These are phyloP conservation scores for Trichophyton rubrum DNA, from an alignment of 2,329 filamentous ascomycete genomes.

Conservation along the genomic window DNA sequence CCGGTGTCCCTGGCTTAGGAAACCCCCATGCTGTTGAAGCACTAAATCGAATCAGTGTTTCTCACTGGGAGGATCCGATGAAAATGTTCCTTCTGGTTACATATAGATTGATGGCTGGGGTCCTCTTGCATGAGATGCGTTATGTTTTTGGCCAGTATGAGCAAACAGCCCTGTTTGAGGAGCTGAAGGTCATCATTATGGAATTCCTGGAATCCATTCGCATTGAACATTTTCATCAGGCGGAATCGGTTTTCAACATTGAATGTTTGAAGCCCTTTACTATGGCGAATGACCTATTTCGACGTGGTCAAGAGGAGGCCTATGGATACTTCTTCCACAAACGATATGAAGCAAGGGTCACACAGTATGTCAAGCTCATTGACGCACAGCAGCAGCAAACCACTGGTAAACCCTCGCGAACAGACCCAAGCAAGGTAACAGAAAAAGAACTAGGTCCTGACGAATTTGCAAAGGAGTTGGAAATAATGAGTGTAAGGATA, in stretches of 20 bases:
- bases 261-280: slow-evolving; percentile 48
- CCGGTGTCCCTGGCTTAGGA: slow-evolving; percentile 48
- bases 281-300: slow-evolving; percentile 25
- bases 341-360: slow-evolving; percentile 15
- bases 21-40: slow-evolving; percentile 49
- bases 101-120: slow-evolving; percentile 20
- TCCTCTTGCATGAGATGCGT: slow-evolving; percentile 37
- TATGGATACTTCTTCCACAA: slow-evolving; percentile 9
- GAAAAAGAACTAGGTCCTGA: slow-evolving; percentile 23
- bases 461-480: slow-evolving; percentile 25
- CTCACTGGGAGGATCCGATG: slow-evolving; percentile 46
- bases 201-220: slow-evolving; percentile 36
- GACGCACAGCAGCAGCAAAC: background rate
- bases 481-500: slow-evolving; percentile 31
- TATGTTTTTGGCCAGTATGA: slow-evolving; percentile 23
- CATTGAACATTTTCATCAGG: slow-evolving; percentile 31
- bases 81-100: slow-evolving; percentile 27
- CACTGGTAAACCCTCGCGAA: slow-evolving; percentile 8
- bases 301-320: slow-evolving; percentile 14
- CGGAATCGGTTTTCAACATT: slow-evolving; percentile 39
- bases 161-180: slow-evolving; percentile 25
- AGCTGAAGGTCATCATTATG: slow-evolving; percentile 31
- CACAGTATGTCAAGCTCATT: background rate
- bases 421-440: slow-evolving; percentile 18
- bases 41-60: slow-evolving; percentile 45